A percentile compares a stretch with the other conserved stretches of the same genome.
phyloP scores from a whole-genome alignment of 768 basidiomycete species.

The Psilocybe tampanensis region DNA sequence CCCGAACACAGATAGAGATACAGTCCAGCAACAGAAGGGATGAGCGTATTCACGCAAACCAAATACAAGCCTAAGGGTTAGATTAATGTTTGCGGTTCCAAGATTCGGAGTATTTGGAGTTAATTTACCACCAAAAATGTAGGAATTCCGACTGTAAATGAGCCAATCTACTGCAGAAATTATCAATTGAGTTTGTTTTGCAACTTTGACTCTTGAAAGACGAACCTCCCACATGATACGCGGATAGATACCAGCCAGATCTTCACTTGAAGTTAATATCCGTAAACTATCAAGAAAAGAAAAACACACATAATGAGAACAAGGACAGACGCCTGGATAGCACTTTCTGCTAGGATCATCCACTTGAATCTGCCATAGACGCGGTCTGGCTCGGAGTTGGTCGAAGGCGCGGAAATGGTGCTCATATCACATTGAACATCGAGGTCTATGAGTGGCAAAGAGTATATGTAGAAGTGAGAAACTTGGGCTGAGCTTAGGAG shows the following conservation, averaged over 20 bases:
- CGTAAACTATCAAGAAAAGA: not conserved
- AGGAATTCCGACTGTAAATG: conserved; percentile 20
- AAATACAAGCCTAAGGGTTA: conserved; percentile 31
- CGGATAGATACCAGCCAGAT: conserved; percentile 36
- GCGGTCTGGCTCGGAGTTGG: not conserved
- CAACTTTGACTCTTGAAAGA: too few relatives aligned
- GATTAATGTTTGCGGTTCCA: not conserved
- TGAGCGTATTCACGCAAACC: conserved; percentile 24
- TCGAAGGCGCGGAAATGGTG: not conserved
- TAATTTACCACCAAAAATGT: conserved; percentile 25
- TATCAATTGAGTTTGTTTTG: too few relatives aligned
- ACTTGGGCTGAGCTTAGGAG: too few relatives aligned
- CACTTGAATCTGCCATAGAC: not conserved
- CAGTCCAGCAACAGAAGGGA: conserved; percentile 27
- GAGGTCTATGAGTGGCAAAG: too few relatives aligned
- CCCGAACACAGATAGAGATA: conserved; percentile 36
- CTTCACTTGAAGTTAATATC: conserved; percentile 16
- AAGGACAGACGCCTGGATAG: conserved; percentile 26
- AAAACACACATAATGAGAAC: conserved; percentile 27
- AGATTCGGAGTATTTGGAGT: not conserved
- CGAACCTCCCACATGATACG: conserved; percentile 15
- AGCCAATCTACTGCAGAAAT: conserved; percentile 34
- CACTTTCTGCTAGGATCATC: conserved; percentile 10
- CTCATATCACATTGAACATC: not conserved
- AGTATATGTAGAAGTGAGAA: too few relatives aligned